These are phyloP conservation scores for Epichloe aotearoae DNA, from an alignment of 2,329 filamentous ascomycete genomes.

Conservation along the genomic window DNA sequence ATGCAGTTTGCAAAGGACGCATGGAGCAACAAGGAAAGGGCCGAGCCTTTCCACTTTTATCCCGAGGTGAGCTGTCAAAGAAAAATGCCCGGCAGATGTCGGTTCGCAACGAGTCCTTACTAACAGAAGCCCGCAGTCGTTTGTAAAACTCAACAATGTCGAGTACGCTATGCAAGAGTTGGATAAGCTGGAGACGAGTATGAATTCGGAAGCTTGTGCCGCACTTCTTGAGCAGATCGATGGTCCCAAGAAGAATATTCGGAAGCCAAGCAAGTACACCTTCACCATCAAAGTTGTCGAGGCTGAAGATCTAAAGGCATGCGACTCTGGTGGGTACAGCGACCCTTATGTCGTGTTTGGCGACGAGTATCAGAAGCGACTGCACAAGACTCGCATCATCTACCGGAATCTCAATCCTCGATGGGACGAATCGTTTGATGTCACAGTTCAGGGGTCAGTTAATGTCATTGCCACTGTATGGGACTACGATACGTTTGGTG, in stretches of 20 bases:
- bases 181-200: slow-evolving; percentile 75
- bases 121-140: slow-evolving; percentile 48
- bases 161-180: slow-evolving; percentile 89
- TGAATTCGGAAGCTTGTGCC: slow-evolving; percentile 86
- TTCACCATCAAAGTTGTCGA: slow-evolving; percentile 99
- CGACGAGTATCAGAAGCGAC: slow-evolving; percentile 93
- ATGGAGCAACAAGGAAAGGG: slow-evolving; percentile 81
- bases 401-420: slow-evolving; percentile 83
- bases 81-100: not conserved
- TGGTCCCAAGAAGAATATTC: slow-evolving; percentile 50
- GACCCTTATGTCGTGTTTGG: slow-evolving; percentile 95
- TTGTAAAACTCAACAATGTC: slow-evolving; percentile 96
- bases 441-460: slow-evolving; percentile 79
- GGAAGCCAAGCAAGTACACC: slow-evolving; percentile 75
- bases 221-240: slow-evolving; percentile 64
- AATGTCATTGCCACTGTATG: slow-evolving; percentile 95
- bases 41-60: slow-evolving; percentile 94
- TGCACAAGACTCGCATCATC: slow-evolving; percentile 88
- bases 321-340: slow-evolving; percentile 84
- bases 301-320: slow-evolving; percentile 95
- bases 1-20: slow-evolving; percentile 89
- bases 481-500: slow-evolving; percentile 95
- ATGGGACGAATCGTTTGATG: slow-evolving; percentile 96
- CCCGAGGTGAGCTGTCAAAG: slow-evolving; percentile 52
- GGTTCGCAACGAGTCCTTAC: slow-evolving; percentile 5